phyloP scores from a whole-genome alignment of 2,329 filamentous ascomycete genomes.

The Sarocladium strictum region DNA sequence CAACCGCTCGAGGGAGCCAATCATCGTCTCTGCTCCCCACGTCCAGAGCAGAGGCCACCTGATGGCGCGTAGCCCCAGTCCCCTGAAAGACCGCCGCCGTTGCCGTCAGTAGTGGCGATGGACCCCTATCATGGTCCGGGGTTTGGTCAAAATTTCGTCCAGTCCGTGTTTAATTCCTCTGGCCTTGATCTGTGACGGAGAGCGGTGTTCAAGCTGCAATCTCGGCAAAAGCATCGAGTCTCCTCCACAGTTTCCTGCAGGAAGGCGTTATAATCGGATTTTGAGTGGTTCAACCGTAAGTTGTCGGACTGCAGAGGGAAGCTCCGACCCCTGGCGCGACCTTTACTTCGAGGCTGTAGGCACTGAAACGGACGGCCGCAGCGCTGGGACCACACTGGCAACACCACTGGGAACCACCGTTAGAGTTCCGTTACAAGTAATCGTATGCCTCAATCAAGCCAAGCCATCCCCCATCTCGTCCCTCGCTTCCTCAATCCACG shows the following conservation, averaged over 20 bases:
- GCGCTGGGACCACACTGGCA: not conserved
- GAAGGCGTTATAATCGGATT: no score
- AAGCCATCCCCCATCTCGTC: not conserved
- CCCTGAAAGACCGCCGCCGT: not conserved
- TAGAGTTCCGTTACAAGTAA: not conserved
- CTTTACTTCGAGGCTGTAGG: not conserved
- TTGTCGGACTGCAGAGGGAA: not conserved
- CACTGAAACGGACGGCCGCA: not conserved
- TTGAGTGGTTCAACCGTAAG: no score
- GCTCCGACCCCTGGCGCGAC: not conserved
- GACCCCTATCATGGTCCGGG: not conserved
- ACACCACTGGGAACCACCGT: not conserved
- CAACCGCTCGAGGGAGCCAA: not conserved
- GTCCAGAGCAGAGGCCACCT: not conserved
- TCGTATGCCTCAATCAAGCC: not conserved
- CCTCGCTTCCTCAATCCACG: not conserved
- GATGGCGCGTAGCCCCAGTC: not conserved
- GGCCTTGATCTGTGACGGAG: not conserved
- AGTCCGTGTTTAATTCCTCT: no score
- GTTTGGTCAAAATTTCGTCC: not conserved
- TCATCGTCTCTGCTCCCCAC: not conserved
- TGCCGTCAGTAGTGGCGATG: not conserved
- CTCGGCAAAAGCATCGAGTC: no score
- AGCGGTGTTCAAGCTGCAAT: no score
- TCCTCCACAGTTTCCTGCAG: no score